A percentile compares a stretch with the other conserved stretches of the same genome.
Evolutionary conservation across 2,329 filamentous ascomycete species (phyloP).

Genomic region (Xylariales sp.): DNA sequence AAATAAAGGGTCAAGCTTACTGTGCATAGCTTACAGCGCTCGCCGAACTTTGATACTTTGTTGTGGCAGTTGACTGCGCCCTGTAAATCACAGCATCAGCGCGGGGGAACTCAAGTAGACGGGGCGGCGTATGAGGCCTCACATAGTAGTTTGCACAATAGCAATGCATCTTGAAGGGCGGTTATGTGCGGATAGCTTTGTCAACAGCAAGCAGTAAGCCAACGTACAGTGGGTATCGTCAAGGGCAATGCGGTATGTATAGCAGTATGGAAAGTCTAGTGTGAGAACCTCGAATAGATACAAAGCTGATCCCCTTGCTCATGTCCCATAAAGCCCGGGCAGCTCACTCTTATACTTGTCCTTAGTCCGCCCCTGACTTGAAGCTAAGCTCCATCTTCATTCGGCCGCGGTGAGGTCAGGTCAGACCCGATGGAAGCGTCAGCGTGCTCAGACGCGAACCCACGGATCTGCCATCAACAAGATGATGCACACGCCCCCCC

Average conservation of each 20-base stretch:
- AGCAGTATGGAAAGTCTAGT: too few species aligned
- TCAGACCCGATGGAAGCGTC: too few species aligned
- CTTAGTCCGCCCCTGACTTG: neutral
- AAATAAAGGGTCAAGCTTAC: conserved; percentile 14
- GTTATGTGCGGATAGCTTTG: conserved; percentile 11
- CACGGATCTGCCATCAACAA: too few species aligned
- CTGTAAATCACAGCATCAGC: conserved; percentile 12
- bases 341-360: neutral
- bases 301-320: neutral
- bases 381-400: too few species aligned
- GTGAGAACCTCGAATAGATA: too few species aligned
- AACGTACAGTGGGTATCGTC: too few species aligned
- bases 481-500: too few species aligned
- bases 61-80: conserved; percentile 23
- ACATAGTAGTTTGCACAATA: conserved; percentile 28
- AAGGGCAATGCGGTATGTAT: too few species aligned
- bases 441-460: too few species aligned
- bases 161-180: conserved; percentile 18
- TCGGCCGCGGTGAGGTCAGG: too few species aligned
- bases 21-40: conserved; percentile 22
- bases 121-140: neutral
- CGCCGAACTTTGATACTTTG: conserved; percentile 23
- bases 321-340: neutral
- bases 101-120: neutral
- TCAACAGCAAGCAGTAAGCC: too few species aligned